phyloP scores from a whole-genome alignment of 106 monocot species.

The Acorus gramineus region DNA sequence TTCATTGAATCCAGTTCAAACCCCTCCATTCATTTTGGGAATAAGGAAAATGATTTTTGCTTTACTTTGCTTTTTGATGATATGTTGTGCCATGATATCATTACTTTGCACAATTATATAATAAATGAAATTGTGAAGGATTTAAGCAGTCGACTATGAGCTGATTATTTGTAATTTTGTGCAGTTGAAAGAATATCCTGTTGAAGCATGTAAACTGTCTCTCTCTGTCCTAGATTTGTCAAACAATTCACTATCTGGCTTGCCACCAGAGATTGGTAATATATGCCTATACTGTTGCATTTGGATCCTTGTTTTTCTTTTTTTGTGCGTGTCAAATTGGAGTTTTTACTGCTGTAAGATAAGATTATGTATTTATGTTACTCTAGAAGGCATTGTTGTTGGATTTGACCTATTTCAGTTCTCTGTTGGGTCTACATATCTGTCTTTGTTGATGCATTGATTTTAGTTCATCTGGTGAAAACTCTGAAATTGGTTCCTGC shows the following conservation, averaged over 20 bases:
- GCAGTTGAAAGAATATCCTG: constrained; percentile 88
- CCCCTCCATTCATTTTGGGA: no score
- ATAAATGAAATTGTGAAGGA: neutral
- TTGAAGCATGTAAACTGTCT: constrained; percentile 71
- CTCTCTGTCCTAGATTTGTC: constrained; percentile 91
- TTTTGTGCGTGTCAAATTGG: no score
- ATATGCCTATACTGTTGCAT: constrained; percentile 5
- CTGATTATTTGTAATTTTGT: constrained; percentile 10
- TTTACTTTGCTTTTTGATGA: no score
- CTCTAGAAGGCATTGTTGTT: no score
- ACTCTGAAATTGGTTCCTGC: no score
- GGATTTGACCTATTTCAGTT: no score
- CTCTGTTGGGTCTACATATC: no score
- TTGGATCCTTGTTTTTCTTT: neutral
- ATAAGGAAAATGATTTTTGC: neutral
- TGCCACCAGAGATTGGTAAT: constrained; percentile 92
- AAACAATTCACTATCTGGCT: constrained; percentile 85
- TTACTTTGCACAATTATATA: neutral
- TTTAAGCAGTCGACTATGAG: neutral
- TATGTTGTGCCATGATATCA: neutral
- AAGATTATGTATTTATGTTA: no score
- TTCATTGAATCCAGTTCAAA: no score
- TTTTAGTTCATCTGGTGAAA: no score
- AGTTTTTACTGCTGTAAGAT: no score
- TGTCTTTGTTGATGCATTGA: no score